These are phyloP conservation scores for Populus hybrid DNA, from an alignment of 441 rosid species.

Conservation along the genomic window DNA sequence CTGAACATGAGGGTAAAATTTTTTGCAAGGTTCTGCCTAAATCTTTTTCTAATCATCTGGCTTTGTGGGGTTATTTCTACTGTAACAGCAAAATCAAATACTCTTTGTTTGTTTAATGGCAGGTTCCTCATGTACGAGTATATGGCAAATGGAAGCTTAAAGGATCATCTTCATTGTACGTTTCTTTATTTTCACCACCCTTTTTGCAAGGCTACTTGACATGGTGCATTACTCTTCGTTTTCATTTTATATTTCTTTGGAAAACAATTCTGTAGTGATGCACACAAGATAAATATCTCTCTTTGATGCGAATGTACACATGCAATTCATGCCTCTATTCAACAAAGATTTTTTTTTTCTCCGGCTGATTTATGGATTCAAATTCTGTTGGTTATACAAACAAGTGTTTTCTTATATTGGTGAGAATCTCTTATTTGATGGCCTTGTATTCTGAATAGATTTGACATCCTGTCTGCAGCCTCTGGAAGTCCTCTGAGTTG, in stretches of 20 bases:
- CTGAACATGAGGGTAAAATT: background rate
- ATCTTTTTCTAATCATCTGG: background rate
- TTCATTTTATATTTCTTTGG: background rate
- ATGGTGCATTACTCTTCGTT: background rate
- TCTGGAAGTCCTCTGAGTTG: constrained; percentile 66
- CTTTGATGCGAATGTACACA: background rate
- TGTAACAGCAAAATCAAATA: background rate
- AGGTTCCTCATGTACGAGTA: constrained; percentile 92
- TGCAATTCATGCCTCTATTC: background rate
- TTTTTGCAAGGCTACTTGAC: background rate
- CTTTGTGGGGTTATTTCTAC: background rate
- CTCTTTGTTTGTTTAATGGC: constrained; percentile 24
- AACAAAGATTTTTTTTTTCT: background rate
- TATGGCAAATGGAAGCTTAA: constrained; percentile 91
- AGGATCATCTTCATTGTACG: constrained; percentile 84
- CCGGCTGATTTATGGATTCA: background rate
- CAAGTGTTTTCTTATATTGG: constrained; percentile 7
- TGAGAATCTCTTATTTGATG: background rate
- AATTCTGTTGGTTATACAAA: background rate
- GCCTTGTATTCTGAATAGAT: constrained; percentile 9
- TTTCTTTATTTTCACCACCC: constrained; percentile 21
- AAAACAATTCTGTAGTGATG: background rate
- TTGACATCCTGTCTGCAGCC: constrained; percentile 39
- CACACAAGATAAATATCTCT: background rate
- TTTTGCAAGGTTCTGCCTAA: background rate